Conservation (phyloP, 352 stramenopile genomes). For the Phytophthora macrochlamydospora region DNA sequence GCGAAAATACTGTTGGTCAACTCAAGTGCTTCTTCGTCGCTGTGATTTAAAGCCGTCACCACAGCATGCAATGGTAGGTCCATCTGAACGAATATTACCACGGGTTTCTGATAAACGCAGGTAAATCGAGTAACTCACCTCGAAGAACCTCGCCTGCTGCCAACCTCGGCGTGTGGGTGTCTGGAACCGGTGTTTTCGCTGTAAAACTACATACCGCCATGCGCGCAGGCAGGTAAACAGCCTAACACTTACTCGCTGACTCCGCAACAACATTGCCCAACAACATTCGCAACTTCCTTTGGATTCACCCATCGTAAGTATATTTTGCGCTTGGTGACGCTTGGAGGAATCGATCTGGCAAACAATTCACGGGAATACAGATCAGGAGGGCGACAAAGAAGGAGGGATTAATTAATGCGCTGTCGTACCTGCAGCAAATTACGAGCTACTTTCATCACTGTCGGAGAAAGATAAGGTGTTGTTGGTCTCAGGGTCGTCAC, state of each 20-base stretch:
- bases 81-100: conserved; percentile 20
- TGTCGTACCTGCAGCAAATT: not conserved
- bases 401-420: no score
- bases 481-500: conserved; percentile 9
- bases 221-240: conserved; percentile 52
- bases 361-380: no score
- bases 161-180: conserved; percentile 28
- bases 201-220: conserved; percentile 46
- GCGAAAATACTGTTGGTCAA: conserved; percentile 37
- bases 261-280: conserved; percentile 50
- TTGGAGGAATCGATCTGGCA: no score
- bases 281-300: conserved; percentile 24
- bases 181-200: conserved; percentile 46
- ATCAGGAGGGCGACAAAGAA: no score
- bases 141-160: conserved; percentile 54
- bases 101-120: no score
- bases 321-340: no score
- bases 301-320: no score
- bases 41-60: conserved; percentile 27
- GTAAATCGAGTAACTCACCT: conserved; percentile 29
- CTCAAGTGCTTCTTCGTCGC: conserved; percentile 34
- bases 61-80: conserved; percentile 54
- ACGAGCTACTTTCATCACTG: conserved; percentile 1
- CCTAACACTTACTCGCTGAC: conserved; percentile 8
- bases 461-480: conserved; percentile 13